Evolutionary conservation across 2,329 filamentous ascomycete genomes (phyloP), one percentile per base, ranked within the genome.

Genomic region (Orbilia oligospora): DNA sequence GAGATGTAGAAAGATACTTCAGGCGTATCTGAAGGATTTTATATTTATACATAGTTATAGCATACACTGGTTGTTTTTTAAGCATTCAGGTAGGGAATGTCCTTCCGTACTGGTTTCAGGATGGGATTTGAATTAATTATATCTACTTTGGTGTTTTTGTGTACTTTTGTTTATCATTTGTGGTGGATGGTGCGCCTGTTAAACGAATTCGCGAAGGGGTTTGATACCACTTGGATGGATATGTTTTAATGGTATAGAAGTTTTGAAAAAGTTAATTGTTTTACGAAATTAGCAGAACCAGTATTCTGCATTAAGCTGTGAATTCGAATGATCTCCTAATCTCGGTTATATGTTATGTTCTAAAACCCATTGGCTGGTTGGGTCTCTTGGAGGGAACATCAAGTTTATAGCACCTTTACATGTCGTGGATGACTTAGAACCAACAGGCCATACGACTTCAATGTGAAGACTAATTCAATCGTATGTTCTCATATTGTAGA

Each of bases 401-500:
- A n/a, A 41, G 16, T 1, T 16, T 41, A 30, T 12, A 16, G 12
- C 16, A 16, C 16, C 38, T 3, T 20, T 18, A 5, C 9, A 10
- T 49, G 30, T 3, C 27, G 8, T 51, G 24, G 48, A 24, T 8
- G 20, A 14, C 20, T 14, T 48, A 8, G 10, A 18, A 24, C 5
- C 12, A 53, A 27, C 12, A 24, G n/a, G 16, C n/a, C 18, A 41
- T 38, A 46, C 9, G 9, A 18, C 20, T 16, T 38, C 14, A 18
- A 14, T n/a, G 30, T 24, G 56, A 27, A 44, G 20, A 61, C 36
- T 14, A 3, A 9, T 61, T 44, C 18, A 44, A 27, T 44, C 18
- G 5, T 44, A 36, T 58, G 36, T 27, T 36, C 12, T 41, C 20
- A 12, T 68, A 56, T 56, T 33, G 49, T 68, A 68, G 48, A 68